Evolutionary conservation across 805 yeast genomes (phyloP).

Genomic region (Pichia scutulata): DNA sequence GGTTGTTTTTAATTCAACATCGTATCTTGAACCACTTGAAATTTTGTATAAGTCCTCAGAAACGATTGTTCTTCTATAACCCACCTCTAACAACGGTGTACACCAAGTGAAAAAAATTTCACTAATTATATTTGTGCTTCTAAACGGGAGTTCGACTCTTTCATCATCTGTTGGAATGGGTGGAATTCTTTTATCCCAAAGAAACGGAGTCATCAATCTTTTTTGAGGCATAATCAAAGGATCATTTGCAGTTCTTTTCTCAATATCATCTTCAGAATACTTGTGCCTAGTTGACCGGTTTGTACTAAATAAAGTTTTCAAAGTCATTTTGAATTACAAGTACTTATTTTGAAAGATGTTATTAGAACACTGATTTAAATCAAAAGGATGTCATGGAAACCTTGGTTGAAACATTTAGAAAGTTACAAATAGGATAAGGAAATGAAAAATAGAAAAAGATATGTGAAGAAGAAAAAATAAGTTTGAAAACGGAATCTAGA

Average conservation of each 20-base stretch:
- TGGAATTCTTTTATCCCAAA: slow-evolving; percentile 34
- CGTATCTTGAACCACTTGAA: slow-evolving; percentile 30
- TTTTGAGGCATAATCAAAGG: slow-evolving; percentile 27
- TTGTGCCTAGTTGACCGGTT: not conserved
- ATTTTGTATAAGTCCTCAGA: slow-evolving; percentile 54
- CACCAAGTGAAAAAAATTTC: slow-evolving; percentile 59
- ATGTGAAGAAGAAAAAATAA: too few relatives aligned
- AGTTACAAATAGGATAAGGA: not conserved
- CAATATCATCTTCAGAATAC: slow-evolving; percentile 14
- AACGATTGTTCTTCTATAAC: slow-evolving; percentile 64
- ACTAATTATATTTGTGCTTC: slow-evolving; percentile 33
- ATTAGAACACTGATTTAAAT: too few relatives aligned
- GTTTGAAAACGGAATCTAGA: too few relatives aligned
- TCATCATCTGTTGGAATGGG: slow-evolving; percentile 46
- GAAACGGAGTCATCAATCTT: slow-evolving; percentile 29
- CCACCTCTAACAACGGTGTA: slow-evolving; percentile 51
- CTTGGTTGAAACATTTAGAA: too few relatives aligned
- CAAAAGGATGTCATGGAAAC: too few relatives aligned
- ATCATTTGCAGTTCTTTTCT: slow-evolving; percentile 13
- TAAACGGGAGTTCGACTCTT: slow-evolving; percentile 38
- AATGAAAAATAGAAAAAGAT: not conserved
- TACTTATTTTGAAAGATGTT: too few relatives aligned
- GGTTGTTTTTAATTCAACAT: slow-evolving; percentile 33
- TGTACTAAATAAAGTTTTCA: slow-evolving; percentile 4
- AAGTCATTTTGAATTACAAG: not conserved